These are phyloP conservation scores for Paracorniculantispora psalliotae DNA, from an alignment of 2,329 filamentous ascomycete species.

Conservation along the genomic window DNA sequence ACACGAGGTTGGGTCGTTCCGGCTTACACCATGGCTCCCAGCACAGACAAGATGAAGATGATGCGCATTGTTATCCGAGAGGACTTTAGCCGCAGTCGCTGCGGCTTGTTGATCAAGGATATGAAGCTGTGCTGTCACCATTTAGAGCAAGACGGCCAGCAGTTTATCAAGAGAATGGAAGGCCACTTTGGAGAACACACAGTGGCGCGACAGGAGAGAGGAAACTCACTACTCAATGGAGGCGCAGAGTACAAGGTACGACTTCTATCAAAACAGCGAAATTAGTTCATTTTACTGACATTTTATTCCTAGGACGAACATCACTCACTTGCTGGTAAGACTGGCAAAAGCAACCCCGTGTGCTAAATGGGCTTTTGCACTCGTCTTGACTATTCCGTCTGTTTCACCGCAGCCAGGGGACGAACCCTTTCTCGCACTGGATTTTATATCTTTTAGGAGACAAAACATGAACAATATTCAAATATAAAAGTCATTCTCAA, in stretches of 20 bases:
- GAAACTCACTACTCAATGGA: conserved; percentile 39
- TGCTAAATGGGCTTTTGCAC: conserved; percentile 55
- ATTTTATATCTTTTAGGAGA: no score
- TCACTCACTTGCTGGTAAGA: conserved; percentile 84
- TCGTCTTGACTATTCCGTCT: no score
- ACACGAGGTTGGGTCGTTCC: conserved; percentile 89
- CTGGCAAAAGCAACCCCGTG: conserved; percentile 81
- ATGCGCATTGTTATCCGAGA: conserved; percentile 88
- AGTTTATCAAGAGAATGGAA: conserved; percentile 64
- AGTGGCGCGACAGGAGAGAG: conserved; percentile 46
- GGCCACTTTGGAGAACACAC: conserved; percentile 57
- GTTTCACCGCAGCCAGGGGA: no score
- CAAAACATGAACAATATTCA: no score
- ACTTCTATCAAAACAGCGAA: neutral
- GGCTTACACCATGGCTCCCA: conserved; percentile 93
- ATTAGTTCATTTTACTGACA: conserved; percentile 36
- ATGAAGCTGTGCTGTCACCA: conserved; percentile 70
- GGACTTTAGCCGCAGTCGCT: conserved; percentile 79
- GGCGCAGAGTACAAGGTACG: conserved; percentile 18
- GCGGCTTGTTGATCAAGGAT: conserved; percentile 71
- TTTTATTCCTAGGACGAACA: conserved; percentile 53
- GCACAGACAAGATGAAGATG: conserved; percentile 83
- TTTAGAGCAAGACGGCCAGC: conserved; percentile 68
- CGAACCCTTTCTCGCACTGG: no score
- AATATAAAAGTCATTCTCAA: no score